Evolutionary conservation across 2,329 filamentous ascomycete species (phyloP), one percentile per base, ranked within the genome.

Genomic region (Epichloe baconii): DNA sequence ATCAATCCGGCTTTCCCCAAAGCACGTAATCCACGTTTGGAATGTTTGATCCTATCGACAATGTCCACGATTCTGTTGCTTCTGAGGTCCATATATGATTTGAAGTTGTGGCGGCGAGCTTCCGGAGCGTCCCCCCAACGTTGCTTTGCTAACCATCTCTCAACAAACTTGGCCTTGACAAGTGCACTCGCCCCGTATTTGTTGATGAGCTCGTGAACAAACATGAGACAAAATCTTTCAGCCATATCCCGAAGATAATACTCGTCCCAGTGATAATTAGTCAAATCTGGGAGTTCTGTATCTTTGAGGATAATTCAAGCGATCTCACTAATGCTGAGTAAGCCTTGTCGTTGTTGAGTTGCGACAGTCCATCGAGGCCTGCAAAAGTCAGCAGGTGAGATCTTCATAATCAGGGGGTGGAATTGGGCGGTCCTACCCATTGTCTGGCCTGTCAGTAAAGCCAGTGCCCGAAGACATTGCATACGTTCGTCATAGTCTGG

Each of bases 121-220:
- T 77, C 73, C 2, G 74, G 67, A 1, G 66, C 67, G 17, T 72
- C 68, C 84, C 84, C 85, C 71, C 85, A 89, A 7, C 80, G 77
- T 63, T 89, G 87, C 58, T 78, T 80, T 36, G 72, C 76, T n/a
- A 90, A 74, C 86, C 86, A 90, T 51, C 78, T 80, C 54, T 83
- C 80, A 40, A 90, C 74, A 55, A 90, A 79, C 6, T 75, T 75
- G 38, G 82, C 80, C 61, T 79, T 73, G 51, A 83, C 68, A 17
- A 88, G 66, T 49, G 75, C 75, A 26, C 74, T 72, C 1, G 75
- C 68, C 17, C 78, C 75, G 57, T 79, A 78, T 54, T 78, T 77
- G 53, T 73, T 74, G n/a, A 84, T 71, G 3, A 88, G 68, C 54
- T 80, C 73, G 36, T 68, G 65, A 46, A 81, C 60, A 44, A 84